Conservation (phyloP, 495 filamentous ascomycete species). For the Penicillium verhagenii region DNA sequence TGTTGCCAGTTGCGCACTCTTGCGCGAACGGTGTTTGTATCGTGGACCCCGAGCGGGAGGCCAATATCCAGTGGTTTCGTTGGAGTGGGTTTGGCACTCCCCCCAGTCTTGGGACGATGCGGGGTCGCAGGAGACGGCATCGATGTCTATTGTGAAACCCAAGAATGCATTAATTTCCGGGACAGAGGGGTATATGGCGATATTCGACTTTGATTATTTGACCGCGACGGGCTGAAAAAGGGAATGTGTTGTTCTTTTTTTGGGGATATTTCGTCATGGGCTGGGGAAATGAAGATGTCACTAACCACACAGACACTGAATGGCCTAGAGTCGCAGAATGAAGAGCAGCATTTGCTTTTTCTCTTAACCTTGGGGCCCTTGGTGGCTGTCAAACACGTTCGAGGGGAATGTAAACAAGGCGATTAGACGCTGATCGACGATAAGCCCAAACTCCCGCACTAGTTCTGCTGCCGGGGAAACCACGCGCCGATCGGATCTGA, state of each 20-base stretch:
- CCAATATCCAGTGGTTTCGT: constrained; percentile 51
- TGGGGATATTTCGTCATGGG: neutral
- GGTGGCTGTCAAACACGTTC: neutral
- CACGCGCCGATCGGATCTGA: constrained; percentile 17
- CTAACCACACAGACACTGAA: constrained; percentile 14
- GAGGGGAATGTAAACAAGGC: constrained; percentile 20
- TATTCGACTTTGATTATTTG: neutral
- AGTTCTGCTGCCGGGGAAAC: constrained; percentile 31
- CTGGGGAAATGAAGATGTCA: neutral
- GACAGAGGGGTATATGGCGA: neutral
- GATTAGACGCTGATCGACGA: constrained; percentile 11
- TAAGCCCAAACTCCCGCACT: constrained; percentile 12
- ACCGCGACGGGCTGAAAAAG: neutral
- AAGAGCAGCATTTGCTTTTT: constrained; percentile 18
- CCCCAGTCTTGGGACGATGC: constrained; percentile 38
- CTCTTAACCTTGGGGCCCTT: neutral
- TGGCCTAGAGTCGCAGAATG: constrained; percentile 6
- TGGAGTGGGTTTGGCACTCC: constrained; percentile 36
- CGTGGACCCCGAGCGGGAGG: constrained; percentile 47
- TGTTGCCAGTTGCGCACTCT: constrained; percentile 75
- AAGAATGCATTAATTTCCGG: neutral
- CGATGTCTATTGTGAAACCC: constrained; percentile 25
- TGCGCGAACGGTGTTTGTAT: constrained; percentile 63
- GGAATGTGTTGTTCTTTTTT: neutral
- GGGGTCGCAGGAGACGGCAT: constrained; percentile 49